These are phyloP conservation scores for Ceratocystis diversiconidia DNA, from an alignment of 2,329 filamentous ascomycete genomes.

Conservation along the genomic window DNA sequence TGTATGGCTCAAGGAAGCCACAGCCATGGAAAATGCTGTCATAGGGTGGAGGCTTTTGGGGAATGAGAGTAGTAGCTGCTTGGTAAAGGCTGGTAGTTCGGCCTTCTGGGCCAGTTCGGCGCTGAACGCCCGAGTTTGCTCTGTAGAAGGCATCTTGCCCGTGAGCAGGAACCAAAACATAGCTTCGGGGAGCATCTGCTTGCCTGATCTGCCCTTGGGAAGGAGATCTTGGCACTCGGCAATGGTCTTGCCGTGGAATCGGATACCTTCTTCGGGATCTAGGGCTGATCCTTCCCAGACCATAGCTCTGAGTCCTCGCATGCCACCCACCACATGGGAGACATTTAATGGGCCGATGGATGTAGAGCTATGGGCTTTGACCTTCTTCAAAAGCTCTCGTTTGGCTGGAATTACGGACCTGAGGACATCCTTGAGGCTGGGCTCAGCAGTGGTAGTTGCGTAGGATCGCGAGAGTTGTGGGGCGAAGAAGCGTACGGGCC, in stretches of 20 bases:
- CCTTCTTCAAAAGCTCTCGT: slow-evolving; percentile 81
- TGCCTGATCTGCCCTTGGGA: slow-evolving; percentile 80
- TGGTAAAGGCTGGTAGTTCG: slow-evolving; percentile 66
- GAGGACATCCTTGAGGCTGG: slow-evolving; percentile 78
- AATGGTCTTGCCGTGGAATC: slow-evolving; percentile 95
- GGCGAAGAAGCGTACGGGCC: slow-evolving; percentile 19
- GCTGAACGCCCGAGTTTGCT: slow-evolving; percentile 70
- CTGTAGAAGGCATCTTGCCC: slow-evolving; percentile 71
- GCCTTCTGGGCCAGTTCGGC: slow-evolving; percentile 78
- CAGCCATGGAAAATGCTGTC: slow-evolving; percentile 93
- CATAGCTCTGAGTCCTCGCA: slow-evolving; percentile 96
- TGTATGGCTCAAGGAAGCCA: slow-evolving; percentile 89
- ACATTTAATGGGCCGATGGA: slow-evolving; percentile 86
- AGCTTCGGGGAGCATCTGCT: slow-evolving; percentile 94
- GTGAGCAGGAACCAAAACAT: slow-evolving; percentile 99
- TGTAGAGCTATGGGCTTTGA: slow-evolving; percentile 73
- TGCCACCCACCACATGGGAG: slow-evolving; percentile 85
- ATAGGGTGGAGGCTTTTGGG: slow-evolving; percentile 88
- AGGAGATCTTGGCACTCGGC: slow-evolving; percentile 92
- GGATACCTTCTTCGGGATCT: slow-evolving; percentile 91
- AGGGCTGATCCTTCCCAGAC: slow-evolving; percentile 97
- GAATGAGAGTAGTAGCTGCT: slow-evolving; percentile 79
- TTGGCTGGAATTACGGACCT: slow-evolving; percentile 78
- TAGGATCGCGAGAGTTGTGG: slow-evolving; percentile 40
- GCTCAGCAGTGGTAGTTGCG: slow-evolving; percentile 63